Evolutionary conservation across 2,329 filamentous ascomycete species (phyloP).

Genomic region (Elsinoe ampelina): DNA sequence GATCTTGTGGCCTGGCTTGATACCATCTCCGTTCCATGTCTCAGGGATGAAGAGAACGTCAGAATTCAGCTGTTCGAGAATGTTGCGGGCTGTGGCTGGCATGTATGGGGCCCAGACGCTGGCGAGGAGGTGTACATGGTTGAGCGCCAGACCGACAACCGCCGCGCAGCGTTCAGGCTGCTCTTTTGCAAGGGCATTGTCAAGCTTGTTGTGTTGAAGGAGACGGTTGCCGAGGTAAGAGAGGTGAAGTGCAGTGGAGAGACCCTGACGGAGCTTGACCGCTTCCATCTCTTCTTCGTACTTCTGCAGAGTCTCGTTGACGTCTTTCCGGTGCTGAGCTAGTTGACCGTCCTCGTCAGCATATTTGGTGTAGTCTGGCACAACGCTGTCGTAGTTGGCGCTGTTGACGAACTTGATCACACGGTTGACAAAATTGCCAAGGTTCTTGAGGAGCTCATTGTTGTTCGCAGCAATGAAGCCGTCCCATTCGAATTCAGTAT

Average conservation of each 20-base stretch:
- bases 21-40: slow-evolving; percentile 49
- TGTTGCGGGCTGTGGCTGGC: slow-evolving; percentile 65
- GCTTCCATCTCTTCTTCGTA: slow-evolving; percentile 62
- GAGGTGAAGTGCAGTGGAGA: slow-evolving; percentile 57
- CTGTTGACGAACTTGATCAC: slow-evolving; percentile 62
- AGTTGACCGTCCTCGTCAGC: slow-evolving; percentile 21
- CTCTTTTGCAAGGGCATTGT: slow-evolving; percentile 51
- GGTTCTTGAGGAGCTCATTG: slow-evolving; percentile 70
- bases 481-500: slow-evolving; percentile 85
- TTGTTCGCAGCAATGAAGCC: slow-evolving; percentile 80
- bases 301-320: slow-evolving; percentile 55
- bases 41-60: slow-evolving; percentile 36
- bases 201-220: slow-evolving; percentile 51
- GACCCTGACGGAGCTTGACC: slow-evolving; percentile 59
- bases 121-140: slow-evolving; percentile 73
- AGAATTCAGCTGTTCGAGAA: slow-evolving; percentile 61
- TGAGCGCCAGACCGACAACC: slow-evolving; percentile 68
- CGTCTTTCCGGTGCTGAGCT: slow-evolving; percentile 46
- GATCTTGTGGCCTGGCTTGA: slow-evolving; percentile 69
- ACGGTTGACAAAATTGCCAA: slow-evolving; percentile 51
- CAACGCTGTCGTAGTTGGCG: slow-evolving; percentile 57
- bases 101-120: slow-evolving; percentile 76
- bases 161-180: slow-evolving; percentile 51
- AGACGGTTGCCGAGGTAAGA: slow-evolving; percentile 53
- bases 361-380: slow-evolving; percentile 50